Conservation (phyloP, 2,329 filamentous ascomycete genomes). For the Didymella keratinophila region DNA sequence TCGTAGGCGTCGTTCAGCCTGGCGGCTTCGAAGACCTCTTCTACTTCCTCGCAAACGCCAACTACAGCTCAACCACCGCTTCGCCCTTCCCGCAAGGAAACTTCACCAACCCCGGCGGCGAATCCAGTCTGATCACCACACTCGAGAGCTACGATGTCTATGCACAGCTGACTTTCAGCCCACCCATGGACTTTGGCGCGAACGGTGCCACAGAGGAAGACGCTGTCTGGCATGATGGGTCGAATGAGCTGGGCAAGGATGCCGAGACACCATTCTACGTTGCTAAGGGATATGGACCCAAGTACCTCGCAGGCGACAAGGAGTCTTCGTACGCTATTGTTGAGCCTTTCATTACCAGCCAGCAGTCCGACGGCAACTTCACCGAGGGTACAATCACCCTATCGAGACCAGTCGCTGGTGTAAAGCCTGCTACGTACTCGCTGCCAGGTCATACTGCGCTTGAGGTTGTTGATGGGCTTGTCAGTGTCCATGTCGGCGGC, state of each 20-base stretch:
- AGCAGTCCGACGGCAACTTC: slow-evolving; percentile 54
- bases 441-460: slow-evolving; percentile 49
- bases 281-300: slow-evolving; percentile 58
- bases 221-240: slow-evolving; percentile 51
- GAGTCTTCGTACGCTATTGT: slow-evolving; percentile 53
- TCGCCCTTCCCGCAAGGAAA: slow-evolving; percentile 49
- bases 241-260: slow-evolving; percentile 46
- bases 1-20: slow-evolving; percentile 57
- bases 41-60: slow-evolving; percentile 49
- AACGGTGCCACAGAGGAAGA: slow-evolving; percentile 52
- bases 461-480: slow-evolving; percentile 51
- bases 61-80: slow-evolving; percentile 47
- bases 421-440: slow-evolving; percentile 29
- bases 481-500: slow-evolving; percentile 45
- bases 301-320: slow-evolving; percentile 52
- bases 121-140: slow-evolving; percentile 40
- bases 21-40: slow-evolving; percentile 61
- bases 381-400: slow-evolving; percentile 56
- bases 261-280: slow-evolving; percentile 52
- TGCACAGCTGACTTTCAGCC: slow-evolving; percentile 52
- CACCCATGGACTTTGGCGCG: slow-evolving; percentile 50
- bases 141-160: slow-evolving; percentile 57
- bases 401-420: slow-evolving; percentile 34
- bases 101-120: slow-evolving; percentile 40
- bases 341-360: slow-evolving; percentile 54